Percentiles rank a stretch among this genome's conserved stretches.
Conservation (phyloP, 2,329 filamentous ascomycete genomes). For the Arthrobotrys entomopaga region DNA sequence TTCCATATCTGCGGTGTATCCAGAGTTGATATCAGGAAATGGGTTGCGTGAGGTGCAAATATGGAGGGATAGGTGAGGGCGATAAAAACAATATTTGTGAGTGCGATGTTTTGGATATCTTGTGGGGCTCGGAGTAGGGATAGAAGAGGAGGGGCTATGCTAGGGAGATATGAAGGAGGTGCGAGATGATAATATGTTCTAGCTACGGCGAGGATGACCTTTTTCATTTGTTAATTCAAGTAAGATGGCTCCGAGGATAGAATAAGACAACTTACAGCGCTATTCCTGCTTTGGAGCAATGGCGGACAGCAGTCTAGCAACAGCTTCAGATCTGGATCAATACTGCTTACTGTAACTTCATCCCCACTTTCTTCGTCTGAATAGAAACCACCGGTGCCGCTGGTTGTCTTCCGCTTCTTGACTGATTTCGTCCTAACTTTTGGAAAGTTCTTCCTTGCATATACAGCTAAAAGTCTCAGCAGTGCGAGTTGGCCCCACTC, state of each 20-base stretch:
- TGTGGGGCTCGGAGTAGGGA: conserved; percentile 84
- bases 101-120: conserved; percentile 87
- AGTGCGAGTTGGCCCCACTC: conserved; percentile 95
- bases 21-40: conserved; percentile 84
- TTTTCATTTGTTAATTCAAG: conserved; percentile 21
- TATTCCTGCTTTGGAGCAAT: conserved; percentile 91
- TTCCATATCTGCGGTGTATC: conserved; percentile 86
- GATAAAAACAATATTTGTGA: conserved; percentile 96
- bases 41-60: conserved; percentile 88
- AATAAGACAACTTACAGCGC: conserved; percentile 69
- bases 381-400: conserved; percentile 77
- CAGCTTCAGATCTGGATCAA: conserved; percentile 84
- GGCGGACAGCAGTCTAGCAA: conserved; percentile 82
- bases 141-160: conserved; percentile 83
- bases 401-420: conserved; percentile 62
- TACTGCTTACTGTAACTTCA: conserved; percentile 63
- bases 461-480: conserved; percentile 81
- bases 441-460: conserved; percentile 89
- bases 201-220: conserved; percentile 82
- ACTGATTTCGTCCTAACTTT: conserved; percentile 69
- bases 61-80: conserved; percentile 77
- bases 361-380: conserved; percentile 68
- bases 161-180: conserved; percentile 77
- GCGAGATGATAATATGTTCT: conserved; percentile 87
- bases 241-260: neutral